Conservation (phyloP, 371 early-diverging fungal genomes). For the Mortierella sp. region DNA sequence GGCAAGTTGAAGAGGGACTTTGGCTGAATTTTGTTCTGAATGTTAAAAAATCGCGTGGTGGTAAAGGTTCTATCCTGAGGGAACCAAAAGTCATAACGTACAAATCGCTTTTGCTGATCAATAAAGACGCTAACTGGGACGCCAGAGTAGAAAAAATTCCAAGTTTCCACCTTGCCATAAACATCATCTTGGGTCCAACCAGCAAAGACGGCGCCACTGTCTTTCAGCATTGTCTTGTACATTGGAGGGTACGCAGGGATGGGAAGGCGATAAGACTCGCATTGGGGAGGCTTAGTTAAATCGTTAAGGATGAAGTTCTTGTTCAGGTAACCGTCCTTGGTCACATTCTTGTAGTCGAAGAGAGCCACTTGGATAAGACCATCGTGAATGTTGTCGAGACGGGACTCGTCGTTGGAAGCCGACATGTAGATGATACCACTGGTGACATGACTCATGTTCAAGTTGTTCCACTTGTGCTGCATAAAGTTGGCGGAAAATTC, state of each 20-base stretch:
- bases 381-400: background rate
- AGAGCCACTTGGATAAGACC: background rate
- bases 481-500: too few relatives aligned
- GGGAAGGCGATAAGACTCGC: background rate
- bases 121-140: background rate
- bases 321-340: too few relatives aligned
- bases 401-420: background rate
- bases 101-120: background rate
- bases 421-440: background rate
- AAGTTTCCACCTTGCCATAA: background rate
- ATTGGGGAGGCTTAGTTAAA: background rate
- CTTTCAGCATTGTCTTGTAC: background rate
- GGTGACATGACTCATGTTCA: too few relatives aligned
- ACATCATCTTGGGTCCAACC: background rate
- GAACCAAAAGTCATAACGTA: background rate
- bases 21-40: background rate
- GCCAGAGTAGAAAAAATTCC: background rate
- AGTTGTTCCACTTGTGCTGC: too few relatives aligned
- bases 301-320: background rate
- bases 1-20: background rate
- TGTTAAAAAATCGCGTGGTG: background rate
- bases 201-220: background rate
- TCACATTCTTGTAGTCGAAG: background rate
- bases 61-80: background rate
- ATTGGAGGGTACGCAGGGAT: background rate